Evolutionary conservation across 495 filamentous ascomycete species (phyloP), one percentile per base, ranked within the genome.

Genomic region (Xylaria longipes): DNA sequence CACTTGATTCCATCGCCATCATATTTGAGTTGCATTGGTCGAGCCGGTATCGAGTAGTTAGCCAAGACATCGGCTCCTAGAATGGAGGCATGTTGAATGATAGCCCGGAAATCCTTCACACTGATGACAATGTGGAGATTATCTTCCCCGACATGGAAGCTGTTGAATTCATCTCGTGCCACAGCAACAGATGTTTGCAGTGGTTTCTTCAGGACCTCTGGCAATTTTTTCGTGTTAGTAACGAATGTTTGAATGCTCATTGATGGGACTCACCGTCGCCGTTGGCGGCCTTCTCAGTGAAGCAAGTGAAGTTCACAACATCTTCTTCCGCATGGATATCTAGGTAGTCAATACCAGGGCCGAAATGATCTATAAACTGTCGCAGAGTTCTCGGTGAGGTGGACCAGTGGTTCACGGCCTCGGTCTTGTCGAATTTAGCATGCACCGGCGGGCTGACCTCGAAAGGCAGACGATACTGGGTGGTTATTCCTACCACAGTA

Each of bases 81-180:
- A 15, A 91, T 89, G 58, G 93, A 92, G 14, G 96, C 97, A 81
- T 98, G 95, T 15, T 87, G 84, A 41, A 97, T 89, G 46, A 96
- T 93, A 27, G 96, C 91, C 79, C 94, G 93, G 83, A 98, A 97
- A 80, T 99, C 96, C 81, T 97, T 98, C 70, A 98, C 89, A 77
- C 89, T 93, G 75, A 98, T 94, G 66, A 92, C 91, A 69, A 98
- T 91, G 74, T 97, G 95, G 41, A 97, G 84, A 61, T 84, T 85
- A 66, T 91, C 87, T 54, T 94, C 90, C 75, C 94, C 88, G 31
- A 94, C 92, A 1, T 86, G 76, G 73, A 95, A 97, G 22, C 91
- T 86, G 37, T 95, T 91, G 77, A 98, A 99, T 75, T 98, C 95
- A 54, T 89, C 86, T 70, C 90, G 92, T 74, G 97, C 93, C 27